phyloP scores from a whole-genome alignment of 2,329 filamentous ascomycete genomes.

The Zymoseptoria pseudotritici region DNA sequence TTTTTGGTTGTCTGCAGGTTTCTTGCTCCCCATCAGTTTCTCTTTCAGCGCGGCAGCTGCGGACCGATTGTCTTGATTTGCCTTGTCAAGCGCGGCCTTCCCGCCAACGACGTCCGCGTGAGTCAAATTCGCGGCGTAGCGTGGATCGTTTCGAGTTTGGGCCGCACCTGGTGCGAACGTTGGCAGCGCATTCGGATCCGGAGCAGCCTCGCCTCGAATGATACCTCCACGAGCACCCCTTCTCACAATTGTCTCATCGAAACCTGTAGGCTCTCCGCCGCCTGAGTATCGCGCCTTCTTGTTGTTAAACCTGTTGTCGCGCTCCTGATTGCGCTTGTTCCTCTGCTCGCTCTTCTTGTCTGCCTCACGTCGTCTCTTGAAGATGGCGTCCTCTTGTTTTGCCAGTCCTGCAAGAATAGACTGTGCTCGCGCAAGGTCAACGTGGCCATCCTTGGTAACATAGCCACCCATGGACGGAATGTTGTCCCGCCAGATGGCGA shows the following conservation, averaged over 20 bases:
- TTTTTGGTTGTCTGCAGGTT: slow-evolving; percentile 24
- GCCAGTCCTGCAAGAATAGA: slow-evolving; percentile 81
- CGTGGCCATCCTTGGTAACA: slow-evolving; percentile 87
- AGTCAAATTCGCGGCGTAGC: slow-evolving; percentile 56
- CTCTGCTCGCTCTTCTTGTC: slow-evolving; percentile 78
- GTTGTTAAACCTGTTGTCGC: slow-evolving; percentile 48
- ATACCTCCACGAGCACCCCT: slow-evolving; percentile 29
- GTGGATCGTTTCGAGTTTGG: slow-evolving; percentile 44
- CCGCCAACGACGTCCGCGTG: slow-evolving; percentile 71
- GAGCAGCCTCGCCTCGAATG: slow-evolving; percentile 26
- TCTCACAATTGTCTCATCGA: slow-evolving; percentile 26
- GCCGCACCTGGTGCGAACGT: slow-evolving; percentile 50
- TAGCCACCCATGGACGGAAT: slow-evolving; percentile 89
- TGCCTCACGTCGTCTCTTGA: slow-evolving; percentile 74
- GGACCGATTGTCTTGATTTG: slow-evolving; percentile 80
- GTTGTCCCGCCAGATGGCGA: slow-evolving; percentile 94
- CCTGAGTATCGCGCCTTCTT: slow-evolving; percentile 26
- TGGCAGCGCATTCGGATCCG: slow-evolving; percentile 41
- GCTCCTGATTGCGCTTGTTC: slow-evolving; percentile 68
- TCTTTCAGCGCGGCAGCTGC: slow-evolving; percentile 83
- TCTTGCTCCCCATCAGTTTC: slow-evolving; percentile 53
- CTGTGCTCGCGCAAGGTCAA: slow-evolving; percentile 80
- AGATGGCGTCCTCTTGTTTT: slow-evolving; percentile 89
- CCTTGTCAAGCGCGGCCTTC: slow-evolving; percentile 48
- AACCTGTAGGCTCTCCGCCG: slow-evolving; percentile 24